Base-by-base conservation (phyloP, 2,329 filamentous ascomycete species). In the Aspergillus costaricaensis region DNA sequence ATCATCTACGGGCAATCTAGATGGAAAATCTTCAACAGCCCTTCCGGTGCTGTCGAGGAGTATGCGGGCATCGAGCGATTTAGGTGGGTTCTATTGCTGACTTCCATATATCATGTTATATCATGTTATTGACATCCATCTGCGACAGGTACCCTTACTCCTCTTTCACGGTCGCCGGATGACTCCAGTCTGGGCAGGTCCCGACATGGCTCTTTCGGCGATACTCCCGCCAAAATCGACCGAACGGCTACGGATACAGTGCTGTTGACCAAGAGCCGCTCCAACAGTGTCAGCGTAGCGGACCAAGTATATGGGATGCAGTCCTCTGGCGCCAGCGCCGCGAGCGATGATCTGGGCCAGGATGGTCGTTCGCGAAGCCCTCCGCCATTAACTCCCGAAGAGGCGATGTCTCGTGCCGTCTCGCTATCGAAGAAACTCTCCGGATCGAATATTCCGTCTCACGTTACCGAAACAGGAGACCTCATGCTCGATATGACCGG, bases 401-500 rank as follows among this genome's bases (percentile, higher is more conserved):
- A 96, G 72, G 94, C 93, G 7, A 84, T 96, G 60, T 87, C 91
- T 62, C 87, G 95, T 66, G 95, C 95, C 7, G 87, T 90, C 72
- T 87, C 89, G 27, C 82, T 99, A 10, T 96, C 94, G 9, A 91
- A 91, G 73, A 93, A 93, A 74, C 84, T 99, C 2, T 91, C 91
- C 49, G 89, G 87, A 3, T 95, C 91, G 51, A 97, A 98, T 72
- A 98, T 99, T 61, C 92, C 92, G 5, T 95, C 90, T 59, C 89
- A 91, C 65, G 88, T 99, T n/a, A 98, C 90, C 1, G 92, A 96
- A 59, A 90, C 86, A 0, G 95, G 95, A 15, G 95, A 99, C 76
- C 81, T 99, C 58, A 98, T 98, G 92, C 81, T 99, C 55, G 95
- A 99, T 75, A 97, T 99, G 93, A 93, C 92, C 0, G 92, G 92